Conservation (phyloP, 805 yeast genomes). For the Candida tibetensis region DNA sequence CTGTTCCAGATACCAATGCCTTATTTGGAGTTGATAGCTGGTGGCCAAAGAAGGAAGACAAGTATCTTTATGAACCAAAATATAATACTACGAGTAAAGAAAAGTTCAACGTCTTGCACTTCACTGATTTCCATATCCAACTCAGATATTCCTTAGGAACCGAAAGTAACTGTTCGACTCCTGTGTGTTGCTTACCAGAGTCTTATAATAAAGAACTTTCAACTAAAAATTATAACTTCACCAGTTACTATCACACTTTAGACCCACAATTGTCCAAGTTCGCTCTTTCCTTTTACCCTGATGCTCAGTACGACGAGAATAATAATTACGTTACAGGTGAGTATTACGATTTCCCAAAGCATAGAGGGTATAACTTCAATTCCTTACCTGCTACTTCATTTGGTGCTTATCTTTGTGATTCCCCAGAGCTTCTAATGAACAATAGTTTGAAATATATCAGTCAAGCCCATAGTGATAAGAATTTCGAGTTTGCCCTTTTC, state of each 20-base stretch:
- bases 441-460: slow-evolving; percentile 49
- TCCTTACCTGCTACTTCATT: slow-evolving; percentile 55
- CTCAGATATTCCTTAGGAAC: slow-evolving; percentile 51
- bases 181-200: slow-evolving; percentile 62
- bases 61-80: slow-evolving; percentile 26
- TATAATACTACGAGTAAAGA: slow-evolving; percentile 24
- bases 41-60: slow-evolving; percentile 36
- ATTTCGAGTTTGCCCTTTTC: slow-evolving; percentile 61
- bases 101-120: slow-evolving; percentile 59
- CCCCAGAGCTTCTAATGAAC: slow-evolving; percentile 61
- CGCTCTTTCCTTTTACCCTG: slow-evolving; percentile 28
- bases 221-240: slow-evolving; percentile 25
- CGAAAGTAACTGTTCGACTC: slow-evolving; percentile 54
- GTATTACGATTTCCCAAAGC: slow-evolving; percentile 29
- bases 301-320: slow-evolving; percentile 26
- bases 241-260: slow-evolving; percentile 22
- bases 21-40: slow-evolving; percentile 25
- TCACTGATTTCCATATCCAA: slow-evolving; percentile 66
- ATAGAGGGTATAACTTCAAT: slow-evolving; percentile 31
- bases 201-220: slow-evolving; percentile 34
- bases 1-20: slow-evolving; percentile 47
- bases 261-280: slow-evolving; percentile 12
- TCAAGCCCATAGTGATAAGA: slow-evolving; percentile 30
- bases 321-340: slow-evolving; percentile 29
- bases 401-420: slow-evolving; percentile 64